Base-by-base conservation (phyloP, 192 early-diverging fungal species). In the Backusella luteola region DNA sequence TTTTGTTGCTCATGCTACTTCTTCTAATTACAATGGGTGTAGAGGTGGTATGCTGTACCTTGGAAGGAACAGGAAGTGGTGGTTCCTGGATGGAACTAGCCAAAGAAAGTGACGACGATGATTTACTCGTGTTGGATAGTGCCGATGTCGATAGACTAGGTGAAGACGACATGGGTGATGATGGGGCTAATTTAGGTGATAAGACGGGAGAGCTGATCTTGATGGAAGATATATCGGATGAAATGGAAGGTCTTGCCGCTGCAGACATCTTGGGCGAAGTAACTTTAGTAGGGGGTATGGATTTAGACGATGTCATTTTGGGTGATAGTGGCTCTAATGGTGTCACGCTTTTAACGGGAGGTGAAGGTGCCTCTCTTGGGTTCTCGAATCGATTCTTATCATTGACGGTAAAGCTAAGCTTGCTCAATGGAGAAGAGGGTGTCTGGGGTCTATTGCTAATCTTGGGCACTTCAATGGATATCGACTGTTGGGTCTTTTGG, bases 331-430 rank as follows among this genome's bases (percentile, higher is more conserved):
- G 70, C 14, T 69, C 80, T 69, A 81, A 69, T 34, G 69, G 59
- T 56, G 75, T 52, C 35, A 63, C 14, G 34, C 0, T 17, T 34
- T 53, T 73, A 34, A 11, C 0, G 21, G 63, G 70, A 52, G 71
- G 66, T 17, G 69, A 56, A 34, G 67, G 66, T 11, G 42, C 70
- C 44, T 75, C 44, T 29, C 78, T 66, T 7, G 80, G 76, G 19
- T 82, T 82, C n/a, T 79, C 81, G 35, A 81, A 77, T 15, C 79
- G 69, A 39, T 76, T 66, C 6, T 74, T 44, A n/a, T 71, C 70
- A 34, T 46, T 42, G 6, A 71, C 26, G 21, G 44, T 32, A 23
- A 71, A 44, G 42, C 70, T 71, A 12, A 42, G 23, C 17, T 71
- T 71, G 19, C 70, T 71, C 14, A 71, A 44, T 44, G 70, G 70